Percentiles rank a stretch among this genome's conserved stretches.
Conservation (phyloP, 139 green algal species). For the Asterochloris erici region DNA sequence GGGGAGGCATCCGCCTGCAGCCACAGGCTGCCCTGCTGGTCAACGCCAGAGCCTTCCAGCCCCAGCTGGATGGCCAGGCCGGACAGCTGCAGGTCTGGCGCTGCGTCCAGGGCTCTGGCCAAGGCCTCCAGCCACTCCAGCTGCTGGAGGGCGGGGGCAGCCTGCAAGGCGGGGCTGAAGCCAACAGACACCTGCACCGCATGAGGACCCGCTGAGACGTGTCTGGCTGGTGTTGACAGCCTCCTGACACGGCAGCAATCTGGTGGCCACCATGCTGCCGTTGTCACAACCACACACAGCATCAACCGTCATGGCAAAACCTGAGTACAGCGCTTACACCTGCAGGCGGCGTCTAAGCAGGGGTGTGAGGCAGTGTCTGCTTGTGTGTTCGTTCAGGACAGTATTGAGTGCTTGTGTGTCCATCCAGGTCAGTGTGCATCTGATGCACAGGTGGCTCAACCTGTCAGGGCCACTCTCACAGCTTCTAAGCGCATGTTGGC, state of each 20-base stretch:
- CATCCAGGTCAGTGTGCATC: too few relatives aligned
- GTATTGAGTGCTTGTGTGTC: too few relatives aligned
- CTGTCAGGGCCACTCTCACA: too few relatives aligned
- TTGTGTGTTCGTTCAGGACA: too few relatives aligned
- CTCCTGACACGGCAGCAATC: too few relatives aligned
- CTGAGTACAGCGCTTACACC: not conserved
- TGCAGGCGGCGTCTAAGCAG: not conserved
- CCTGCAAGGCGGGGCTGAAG: constrained; percentile 23
- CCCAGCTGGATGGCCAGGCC: constrained; percentile 33
- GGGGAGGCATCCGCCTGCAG: constrained; percentile 24
- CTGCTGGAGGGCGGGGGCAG: constrained; percentile 8
- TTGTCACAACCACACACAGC: not conserved
- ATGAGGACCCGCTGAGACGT: too few relatives aligned
- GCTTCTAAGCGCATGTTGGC: not conserved
- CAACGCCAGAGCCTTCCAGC: constrained; percentile 23
- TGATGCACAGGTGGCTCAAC: too few relatives aligned
- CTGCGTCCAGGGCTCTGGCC: constrained; percentile 1
- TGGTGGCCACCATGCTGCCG: not conserved
- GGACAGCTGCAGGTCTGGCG: constrained; percentile 12
- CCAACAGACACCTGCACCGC: constrained; percentile 14
- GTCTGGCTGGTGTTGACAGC: too few relatives aligned
- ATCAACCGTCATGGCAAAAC: not conserved
- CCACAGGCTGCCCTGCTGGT: constrained; percentile 35
- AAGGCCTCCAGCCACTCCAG: constrained; percentile 15
- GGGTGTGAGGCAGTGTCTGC: not conserved